Conservation (phyloP, 2,329 filamentous ascomycete species). For the Aspergillus sp. region DNA sequence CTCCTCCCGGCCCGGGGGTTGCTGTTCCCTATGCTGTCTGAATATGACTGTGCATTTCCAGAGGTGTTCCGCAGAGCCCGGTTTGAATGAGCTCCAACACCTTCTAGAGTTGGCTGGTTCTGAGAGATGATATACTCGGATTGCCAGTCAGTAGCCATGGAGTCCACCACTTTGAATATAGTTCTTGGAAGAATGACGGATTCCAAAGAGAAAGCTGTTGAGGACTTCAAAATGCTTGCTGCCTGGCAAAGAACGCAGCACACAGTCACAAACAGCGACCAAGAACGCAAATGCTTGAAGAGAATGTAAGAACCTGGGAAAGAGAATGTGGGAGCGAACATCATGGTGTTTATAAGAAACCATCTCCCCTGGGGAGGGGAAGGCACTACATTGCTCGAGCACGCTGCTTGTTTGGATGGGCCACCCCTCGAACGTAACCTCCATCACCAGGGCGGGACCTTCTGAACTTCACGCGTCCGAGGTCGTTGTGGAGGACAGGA, state of each 20-base stretch:
- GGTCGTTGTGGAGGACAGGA: conserved; percentile 24
- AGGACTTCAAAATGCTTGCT: conserved; percentile 34
- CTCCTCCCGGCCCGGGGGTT: conserved; percentile 26
- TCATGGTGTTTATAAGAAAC: conserved; percentile 38
- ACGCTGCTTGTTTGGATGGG: conserved; percentile 27
- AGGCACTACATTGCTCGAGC: conserved; percentile 31
- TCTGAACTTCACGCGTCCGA: conserved; percentile 26
- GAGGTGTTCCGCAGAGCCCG: conserved; percentile 39
- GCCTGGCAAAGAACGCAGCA: conserved; percentile 35
- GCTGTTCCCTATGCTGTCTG: conserved; percentile 25
- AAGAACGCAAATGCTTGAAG: conserved; percentile 35
- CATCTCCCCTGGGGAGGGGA: conserved; percentile 25
- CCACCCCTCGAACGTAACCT: conserved; percentile 33
- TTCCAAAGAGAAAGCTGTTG: conserved; percentile 30
- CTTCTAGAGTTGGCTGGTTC: conserved; percentile 31
- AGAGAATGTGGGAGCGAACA: conserved; percentile 41
- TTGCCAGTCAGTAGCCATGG: conserved; percentile 39
- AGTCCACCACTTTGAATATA: conserved; percentile 28
- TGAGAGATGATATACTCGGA: conserved; percentile 34
- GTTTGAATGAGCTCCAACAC: conserved; percentile 30
- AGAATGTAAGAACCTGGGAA: conserved; percentile 40
- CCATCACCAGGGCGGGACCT: conserved; percentile 27
- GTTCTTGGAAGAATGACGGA: conserved; percentile 37
- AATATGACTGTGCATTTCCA: conserved; percentile 40
- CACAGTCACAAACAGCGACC: conserved; percentile 26